A percentile compares a stretch with the other conserved stretches of the same genome.
Conservation (phyloP, 2,329 filamentous ascomycete species). For the Fusarium denticulatum region DNA sequence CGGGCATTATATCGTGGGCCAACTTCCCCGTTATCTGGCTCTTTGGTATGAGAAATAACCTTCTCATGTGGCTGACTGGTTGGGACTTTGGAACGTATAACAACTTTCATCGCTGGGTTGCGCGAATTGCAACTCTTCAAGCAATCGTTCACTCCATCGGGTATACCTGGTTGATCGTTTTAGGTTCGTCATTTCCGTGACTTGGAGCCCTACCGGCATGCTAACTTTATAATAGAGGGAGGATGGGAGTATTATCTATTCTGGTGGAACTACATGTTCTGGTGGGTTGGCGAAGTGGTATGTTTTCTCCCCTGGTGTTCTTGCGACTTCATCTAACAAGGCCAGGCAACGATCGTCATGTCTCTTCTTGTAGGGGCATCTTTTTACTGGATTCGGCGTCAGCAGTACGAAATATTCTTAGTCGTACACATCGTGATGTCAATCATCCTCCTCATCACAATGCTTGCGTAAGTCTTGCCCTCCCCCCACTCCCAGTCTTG, state of each 20-base stretch:
- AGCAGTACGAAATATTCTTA: conserved; percentile 63
- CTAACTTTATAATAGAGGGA: conserved; percentile 46
- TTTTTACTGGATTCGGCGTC: conserved; percentile 60
- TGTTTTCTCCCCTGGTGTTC: background rate
- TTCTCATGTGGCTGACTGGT: conserved; percentile 72
- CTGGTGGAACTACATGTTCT: conserved; percentile 58
- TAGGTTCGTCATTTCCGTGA: conserved; percentile 38
- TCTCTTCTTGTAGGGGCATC: conserved; percentile 58
- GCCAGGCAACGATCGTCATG: conserved; percentile 56
- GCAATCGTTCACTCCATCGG: conserved; percentile 70
- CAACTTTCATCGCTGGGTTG: conserved; percentile 74
- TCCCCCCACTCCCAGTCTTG: accelerated
- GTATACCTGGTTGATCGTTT: conserved; percentile 61
- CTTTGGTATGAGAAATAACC: conserved; percentile 73
- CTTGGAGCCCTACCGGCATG: background rate
- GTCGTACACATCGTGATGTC: conserved; percentile 63
- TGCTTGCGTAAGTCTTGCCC: conserved; percentile 58
- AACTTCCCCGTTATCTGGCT: conserved; percentile 74
- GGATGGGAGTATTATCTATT: conserved; percentile 48
- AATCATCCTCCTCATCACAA: conserved; percentile 58
- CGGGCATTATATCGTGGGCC: conserved; percentile 70
- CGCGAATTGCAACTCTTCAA: conserved; percentile 68
- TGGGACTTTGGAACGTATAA: conserved; percentile 76
- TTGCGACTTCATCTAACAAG: accelerated
- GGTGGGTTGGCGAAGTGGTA: conserved; percentile 60